phyloP scores from a whole-genome alignment of 192 early-diverging fungal genomes.

The Rhizophlyctis rosea region DNA sequence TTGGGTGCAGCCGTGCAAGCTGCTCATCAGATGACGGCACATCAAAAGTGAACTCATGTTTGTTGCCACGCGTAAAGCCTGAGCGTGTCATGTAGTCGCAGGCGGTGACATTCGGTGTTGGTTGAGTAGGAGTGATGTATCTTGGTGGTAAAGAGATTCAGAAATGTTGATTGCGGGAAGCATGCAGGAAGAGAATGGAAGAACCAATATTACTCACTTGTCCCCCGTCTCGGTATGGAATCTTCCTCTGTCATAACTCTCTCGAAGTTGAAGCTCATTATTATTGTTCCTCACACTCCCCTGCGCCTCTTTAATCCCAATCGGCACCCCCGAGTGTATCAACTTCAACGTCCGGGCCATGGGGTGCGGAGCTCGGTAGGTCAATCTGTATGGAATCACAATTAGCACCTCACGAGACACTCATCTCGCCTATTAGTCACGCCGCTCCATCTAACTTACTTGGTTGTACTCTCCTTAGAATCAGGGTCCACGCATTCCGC shows the following conservation, averaged over 20 bases:
- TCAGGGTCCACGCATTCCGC: conserved; percentile 21
- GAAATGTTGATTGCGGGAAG: too few species aligned
- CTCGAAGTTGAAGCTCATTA: too few species aligned
- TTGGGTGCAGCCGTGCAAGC: conserved; percentile 12
- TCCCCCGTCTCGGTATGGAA: conserved; percentile 39
- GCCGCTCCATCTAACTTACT: conserved; percentile 17
- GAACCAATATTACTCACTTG: too few species aligned
- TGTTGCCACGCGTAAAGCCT: conserved; percentile 39
- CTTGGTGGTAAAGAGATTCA: conserved; percentile 12
- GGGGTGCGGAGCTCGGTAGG: conserved; percentile 21
- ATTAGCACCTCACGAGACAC: conserved; percentile 5
- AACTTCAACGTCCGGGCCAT: conserved; percentile 3
- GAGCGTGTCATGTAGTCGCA: conserved; percentile 21
- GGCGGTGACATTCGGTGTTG: background rate
- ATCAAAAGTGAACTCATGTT: conserved; percentile 22
- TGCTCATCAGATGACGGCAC: background rate
- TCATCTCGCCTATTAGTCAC: too few species aligned
- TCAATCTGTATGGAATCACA: background rate
- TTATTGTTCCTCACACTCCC: conserved; percentile 47
- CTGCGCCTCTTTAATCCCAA: conserved; percentile 41
- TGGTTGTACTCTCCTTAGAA: conserved; percentile 28
- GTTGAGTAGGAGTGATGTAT: conserved; percentile 18
- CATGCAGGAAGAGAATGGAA: too few species aligned
- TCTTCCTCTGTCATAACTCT: too few species aligned
- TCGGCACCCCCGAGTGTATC: background rate